Evolutionary conservation across 1,139 yeast genomes (phyloP).

Genomic region (Suhomyces maxii): DNA sequence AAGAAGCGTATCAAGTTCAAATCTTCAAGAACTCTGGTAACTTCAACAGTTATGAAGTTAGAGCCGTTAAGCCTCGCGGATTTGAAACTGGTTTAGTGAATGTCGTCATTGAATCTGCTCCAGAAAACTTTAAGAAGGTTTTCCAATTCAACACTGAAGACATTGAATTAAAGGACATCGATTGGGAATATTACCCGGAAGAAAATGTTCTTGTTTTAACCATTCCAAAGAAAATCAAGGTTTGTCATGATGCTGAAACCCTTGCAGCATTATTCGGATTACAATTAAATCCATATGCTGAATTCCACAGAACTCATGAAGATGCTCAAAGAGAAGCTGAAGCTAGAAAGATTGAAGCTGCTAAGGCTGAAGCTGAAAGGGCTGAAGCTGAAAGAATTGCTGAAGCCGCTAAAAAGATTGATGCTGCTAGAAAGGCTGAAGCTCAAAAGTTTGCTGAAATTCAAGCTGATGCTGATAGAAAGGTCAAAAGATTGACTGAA

Average conservation of each 20-base stretch:
- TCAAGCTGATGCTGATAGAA: background rate
- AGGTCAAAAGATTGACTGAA: background rate
- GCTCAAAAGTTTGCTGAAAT: conserved; percentile 1
- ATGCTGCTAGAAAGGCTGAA: conserved; percentile 2
- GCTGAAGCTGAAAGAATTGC: background rate
- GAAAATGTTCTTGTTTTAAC: conserved; percentile 41
- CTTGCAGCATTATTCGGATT: conserved; percentile 12
- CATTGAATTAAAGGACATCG: conserved; percentile 34
- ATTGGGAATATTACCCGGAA: conserved; percentile 36
- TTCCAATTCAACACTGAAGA: conserved; percentile 36
- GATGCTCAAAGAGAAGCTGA: conserved; percentile 1
- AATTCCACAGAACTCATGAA: background rate
- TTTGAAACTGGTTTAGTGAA: conserved; percentile 25
- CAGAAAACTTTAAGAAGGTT: conserved; percentile 36
- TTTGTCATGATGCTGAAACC: conserved; percentile 15
- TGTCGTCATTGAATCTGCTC: conserved; percentile 30
- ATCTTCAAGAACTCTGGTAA: conserved; percentile 37
- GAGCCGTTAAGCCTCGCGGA: conserved; percentile 26
- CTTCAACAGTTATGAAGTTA: conserved; percentile 42
- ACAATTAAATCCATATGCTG: background rate
- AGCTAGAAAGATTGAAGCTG: background rate
- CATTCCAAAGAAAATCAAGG: conserved; percentile 35
- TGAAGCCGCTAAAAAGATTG: conserved; percentile 6
- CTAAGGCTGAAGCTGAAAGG: conserved; percentile 1
- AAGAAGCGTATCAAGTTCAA: conserved; percentile 40